phyloP scores from a whole-genome alignment of 768 basidiomycete species.

The Serendipita sp. region DNA sequence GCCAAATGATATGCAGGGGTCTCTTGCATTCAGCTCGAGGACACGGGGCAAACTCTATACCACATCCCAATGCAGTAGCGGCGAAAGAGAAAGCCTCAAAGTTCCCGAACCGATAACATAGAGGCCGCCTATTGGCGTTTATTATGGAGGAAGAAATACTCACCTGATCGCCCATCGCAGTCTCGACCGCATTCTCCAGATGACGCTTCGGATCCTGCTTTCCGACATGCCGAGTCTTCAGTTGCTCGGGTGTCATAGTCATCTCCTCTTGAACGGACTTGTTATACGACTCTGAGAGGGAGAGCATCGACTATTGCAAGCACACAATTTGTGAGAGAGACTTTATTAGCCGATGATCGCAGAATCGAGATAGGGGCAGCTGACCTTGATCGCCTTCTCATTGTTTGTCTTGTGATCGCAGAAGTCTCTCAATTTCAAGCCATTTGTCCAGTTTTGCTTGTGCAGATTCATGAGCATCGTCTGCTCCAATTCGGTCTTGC shows the following conservation, averaged over 20 bases:
- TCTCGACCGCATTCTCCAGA: slow-evolving; percentile 92
- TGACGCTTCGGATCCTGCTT: slow-evolving; percentile 98
- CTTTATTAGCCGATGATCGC: background rate
- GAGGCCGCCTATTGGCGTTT: too few relatives aligned
- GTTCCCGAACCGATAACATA: too few relatives aligned
- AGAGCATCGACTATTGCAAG: slow-evolving; percentile 63
- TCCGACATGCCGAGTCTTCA: slow-evolving; percentile 94
- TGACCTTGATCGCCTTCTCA: slow-evolving; percentile 87
- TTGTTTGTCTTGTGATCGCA: slow-evolving; percentile 72
- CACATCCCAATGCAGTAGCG: too few relatives aligned
- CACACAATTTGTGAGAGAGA: background rate
- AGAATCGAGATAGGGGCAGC: slow-evolving; percentile 14
- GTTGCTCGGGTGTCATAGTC: slow-evolving; percentile 80
- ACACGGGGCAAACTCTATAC: too few relatives aligned
- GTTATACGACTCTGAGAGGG: slow-evolving; percentile 85
- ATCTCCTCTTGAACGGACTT: slow-evolving; percentile 97
- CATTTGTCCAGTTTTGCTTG: slow-evolving; percentile 98
- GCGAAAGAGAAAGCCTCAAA: too few relatives aligned
- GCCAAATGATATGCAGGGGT: background rate
- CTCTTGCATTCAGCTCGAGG: too few relatives aligned
- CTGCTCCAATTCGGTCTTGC: slow-evolving; percentile 96
- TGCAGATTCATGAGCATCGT: slow-evolving; percentile 98
- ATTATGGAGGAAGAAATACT: background rate
- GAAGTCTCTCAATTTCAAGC: slow-evolving; percentile 82
- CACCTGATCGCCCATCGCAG: slow-evolving; percentile 84